Percentiles rank a stretch among this genome's conserved stretches.
These are phyloP conservation scores for Boletus subparvulus DNA, from an alignment of 768 basidiomycete genomes.

Conservation along the genomic window DNA sequence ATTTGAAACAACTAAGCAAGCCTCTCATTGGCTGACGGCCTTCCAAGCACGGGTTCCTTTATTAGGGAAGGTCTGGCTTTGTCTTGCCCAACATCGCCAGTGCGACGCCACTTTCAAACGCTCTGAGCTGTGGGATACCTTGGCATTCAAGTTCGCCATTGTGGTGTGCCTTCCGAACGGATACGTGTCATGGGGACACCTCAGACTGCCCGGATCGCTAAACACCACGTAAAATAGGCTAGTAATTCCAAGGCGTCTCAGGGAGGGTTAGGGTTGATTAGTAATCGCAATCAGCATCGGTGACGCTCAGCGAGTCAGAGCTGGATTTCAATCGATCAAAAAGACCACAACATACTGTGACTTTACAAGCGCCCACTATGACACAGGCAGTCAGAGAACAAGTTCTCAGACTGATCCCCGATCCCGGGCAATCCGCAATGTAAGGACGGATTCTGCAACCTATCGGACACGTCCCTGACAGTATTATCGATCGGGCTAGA, in stretches of 20 bases:
- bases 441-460: conserved; percentile 24
- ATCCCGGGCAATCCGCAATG: conserved; percentile 53
- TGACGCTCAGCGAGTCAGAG: conserved; percentile 6
- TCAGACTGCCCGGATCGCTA: too few relatives aligned
- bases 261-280: conserved; percentile 5
- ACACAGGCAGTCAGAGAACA: conserved; percentile 55
- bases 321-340: conserved; percentile 2
- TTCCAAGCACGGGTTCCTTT: too few relatives aligned
- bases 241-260: too few relatives aligned
- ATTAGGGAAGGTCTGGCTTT: too few relatives aligned
- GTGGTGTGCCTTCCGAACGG: too few relatives aligned
- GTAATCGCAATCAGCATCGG: conserved; percentile 7
- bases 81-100: too few relatives aligned
- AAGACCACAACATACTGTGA: background rate
- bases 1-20: too few relatives aligned
- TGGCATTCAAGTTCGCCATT: background rate
- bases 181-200: too few relatives aligned
- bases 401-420: conserved; percentile 49
- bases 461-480: background rate
- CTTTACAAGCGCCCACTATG: conserved; percentile 34
- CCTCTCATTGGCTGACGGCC: too few relatives aligned
- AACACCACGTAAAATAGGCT: background rate
- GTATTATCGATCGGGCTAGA: conserved; percentile 31
- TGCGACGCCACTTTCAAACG: too few relatives aligned
- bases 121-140: background rate